These are phyloP conservation scores for Debaryomyces robertsiae DNA, from an alignment of 1,139 yeast genomes.

Conservation along the genomic window DNA sequence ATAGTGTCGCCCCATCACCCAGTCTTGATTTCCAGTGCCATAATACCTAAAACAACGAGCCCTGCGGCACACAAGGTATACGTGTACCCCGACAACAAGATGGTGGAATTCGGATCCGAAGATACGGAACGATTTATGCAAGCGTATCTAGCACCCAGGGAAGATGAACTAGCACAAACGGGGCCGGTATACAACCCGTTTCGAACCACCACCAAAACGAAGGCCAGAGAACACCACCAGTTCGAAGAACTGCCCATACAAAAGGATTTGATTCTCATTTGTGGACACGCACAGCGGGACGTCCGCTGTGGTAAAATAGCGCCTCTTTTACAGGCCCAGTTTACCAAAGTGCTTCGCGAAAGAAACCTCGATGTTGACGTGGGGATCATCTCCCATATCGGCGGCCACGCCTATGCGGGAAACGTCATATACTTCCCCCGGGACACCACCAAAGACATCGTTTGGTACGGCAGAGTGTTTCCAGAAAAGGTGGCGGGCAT, in stretches of 20 bases:
- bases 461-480: slow-evolving; percentile 74
- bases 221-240: slow-evolving; percentile 6
- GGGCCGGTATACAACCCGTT: slow-evolving; percentile 38
- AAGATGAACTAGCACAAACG: slow-evolving; percentile 13
- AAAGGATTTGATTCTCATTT: slow-evolving; percentile 48
- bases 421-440: slow-evolving; percentile 58
- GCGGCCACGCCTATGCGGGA: slow-evolving; percentile 82
- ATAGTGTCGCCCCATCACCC: slow-evolving; percentile 50
- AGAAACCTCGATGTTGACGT: slow-evolving; percentile 40
- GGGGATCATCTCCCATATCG: slow-evolving; percentile 67
- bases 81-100: slow-evolving; percentile 59
- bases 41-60: slow-evolving; percentile 17
- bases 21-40: slow-evolving; percentile 48
- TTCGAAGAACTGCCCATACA: slow-evolving; percentile 25
- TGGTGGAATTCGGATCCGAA: slow-evolving; percentile 35
- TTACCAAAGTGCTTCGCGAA: slow-evolving; percentile 40
- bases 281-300: slow-evolving; percentile 70
- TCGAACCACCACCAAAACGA: slow-evolving; percentile 6
- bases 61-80: slow-evolving; percentile 29
- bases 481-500: slow-evolving; percentile 71
- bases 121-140: slow-evolving; percentile 44
- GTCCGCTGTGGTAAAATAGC: slow-evolving; percentile 67
- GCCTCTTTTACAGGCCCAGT: slow-evolving; percentile 56
- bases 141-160: slow-evolving; percentile 40
- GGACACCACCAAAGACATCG: slow-evolving; percentile 39